Evolutionary conservation across 306 rosid genomes (phyloP), one percentile per base, ranked within the genome.

Genomic region (Inga oerstediana): DNA sequence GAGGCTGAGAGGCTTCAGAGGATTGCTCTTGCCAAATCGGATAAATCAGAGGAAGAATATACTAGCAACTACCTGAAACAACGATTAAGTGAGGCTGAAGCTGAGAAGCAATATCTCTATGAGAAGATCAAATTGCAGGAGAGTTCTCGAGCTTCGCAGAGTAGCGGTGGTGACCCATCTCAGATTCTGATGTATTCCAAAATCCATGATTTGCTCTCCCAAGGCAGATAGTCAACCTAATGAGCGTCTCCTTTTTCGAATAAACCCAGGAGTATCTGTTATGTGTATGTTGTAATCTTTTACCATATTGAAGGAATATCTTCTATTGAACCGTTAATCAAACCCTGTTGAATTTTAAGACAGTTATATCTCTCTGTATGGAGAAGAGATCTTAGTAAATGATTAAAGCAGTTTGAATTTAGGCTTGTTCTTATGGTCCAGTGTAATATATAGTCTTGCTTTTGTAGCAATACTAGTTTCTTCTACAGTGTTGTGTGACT

Each of bases 101-200:
- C 97, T 37, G 99, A 97, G 91, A 97, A 97, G 88, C 97, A 91
- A 88, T 96, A 91, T 90, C 91, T 96, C 75, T 90, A 91, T 79
- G 99, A 96, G 92, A 96, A 92, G 94, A 92, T 97, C 66, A 97
- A 97, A 88, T 86, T 97, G 85, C 99, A 97, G 86, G 99, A 97
- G 88, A 87, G 93, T 83, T 92, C 97, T 15, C 94, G 93, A 37
- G 80, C 92, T 74, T 91, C 94, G 35, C 97, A 91, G 80, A 83
- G 89, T 87, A 89, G 92, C 75, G 83, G 90, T 41, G 92, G 92
- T 37, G 98, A 93, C 46, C 91, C 99, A 37, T 97, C 97, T 20
- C 92, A 91, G 82, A 90, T 92, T 89, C 83, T 92, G 74, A 56
- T 56, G 64, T 56, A 56, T 20, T 20, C 64, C 64, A 56, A 92